Percentiles rank a stretch among this genome's conserved stretches.
Conservation (phyloP, 176 grass and related monocot genomes). For the Oryza meridionalis region DNA sequence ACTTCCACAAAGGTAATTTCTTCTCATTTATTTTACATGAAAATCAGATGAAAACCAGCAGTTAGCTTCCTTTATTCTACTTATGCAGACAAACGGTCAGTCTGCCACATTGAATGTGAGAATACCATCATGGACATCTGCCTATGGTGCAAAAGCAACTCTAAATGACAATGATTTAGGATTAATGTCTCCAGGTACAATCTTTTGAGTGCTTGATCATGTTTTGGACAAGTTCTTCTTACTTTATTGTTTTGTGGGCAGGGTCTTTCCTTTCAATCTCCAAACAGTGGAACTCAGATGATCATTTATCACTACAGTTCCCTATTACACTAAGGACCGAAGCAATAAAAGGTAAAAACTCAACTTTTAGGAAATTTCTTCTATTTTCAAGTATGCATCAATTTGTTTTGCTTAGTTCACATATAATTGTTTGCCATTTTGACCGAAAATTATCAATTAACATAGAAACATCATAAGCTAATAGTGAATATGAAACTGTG, state of each 20-base stretch:
- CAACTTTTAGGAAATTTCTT: conserved; percentile 9
- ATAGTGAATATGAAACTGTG: not conserved
- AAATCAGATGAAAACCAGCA: conserved; percentile 9
- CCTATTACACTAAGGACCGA: conserved; percentile 66
- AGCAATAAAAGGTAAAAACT: conserved; percentile 70
- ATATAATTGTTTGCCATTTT: not conserved
- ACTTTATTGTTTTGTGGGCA: conserved; percentile 38
- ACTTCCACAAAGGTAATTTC: conserved; percentile 58
- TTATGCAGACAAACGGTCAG: conserved; percentile 56
- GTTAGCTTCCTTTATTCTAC: conserved; percentile 31
- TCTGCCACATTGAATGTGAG: conserved; percentile 72
- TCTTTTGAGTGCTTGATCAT: not conserved
- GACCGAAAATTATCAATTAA: not conserved
- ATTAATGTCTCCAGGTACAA: conserved; percentile 63
- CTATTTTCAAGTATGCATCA: not conserved
- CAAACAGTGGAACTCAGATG: conserved; percentile 73
- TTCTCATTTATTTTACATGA: not conserved
- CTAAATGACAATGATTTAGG: conserved; percentile 71
- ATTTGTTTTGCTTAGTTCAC: not conserved
- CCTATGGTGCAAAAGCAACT: conserved; percentile 54
- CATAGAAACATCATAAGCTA: conserved; percentile 25
- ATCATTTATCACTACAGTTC: conserved; percentile 60
- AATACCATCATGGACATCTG: conserved; percentile 85
- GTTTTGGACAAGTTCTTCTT: not conserved
- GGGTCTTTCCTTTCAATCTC: conserved; percentile 76